Percentiles rank a stretch among this genome's conserved stretches.
Conservation (phyloP, 805 yeast genomes). For the Yamadazyma philogaea region DNA sequence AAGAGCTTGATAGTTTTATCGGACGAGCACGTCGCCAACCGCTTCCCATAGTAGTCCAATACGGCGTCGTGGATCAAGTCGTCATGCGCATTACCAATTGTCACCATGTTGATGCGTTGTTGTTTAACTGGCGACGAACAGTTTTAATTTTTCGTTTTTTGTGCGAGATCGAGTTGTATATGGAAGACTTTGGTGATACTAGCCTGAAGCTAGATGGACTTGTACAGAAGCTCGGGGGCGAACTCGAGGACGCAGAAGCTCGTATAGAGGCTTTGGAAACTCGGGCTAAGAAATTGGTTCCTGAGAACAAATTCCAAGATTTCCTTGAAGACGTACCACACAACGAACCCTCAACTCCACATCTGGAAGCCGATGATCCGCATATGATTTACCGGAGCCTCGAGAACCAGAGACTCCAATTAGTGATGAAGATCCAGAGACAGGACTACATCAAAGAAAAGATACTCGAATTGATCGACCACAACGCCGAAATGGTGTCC, state of each 20-base stretch:
- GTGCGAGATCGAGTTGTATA: conserved; percentile 1
- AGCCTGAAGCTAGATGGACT: conserved; percentile 11
- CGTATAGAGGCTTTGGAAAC: conserved; percentile 19
- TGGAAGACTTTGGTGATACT: conserved; percentile 15
- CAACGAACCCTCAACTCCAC: not conserved
- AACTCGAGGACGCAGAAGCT: conserved; percentile 13
- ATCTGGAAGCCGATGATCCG: not conserved
- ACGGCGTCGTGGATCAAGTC: conserved; percentile 96
- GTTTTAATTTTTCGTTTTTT: not conserved
- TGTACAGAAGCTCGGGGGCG: conserved; percentile 3
- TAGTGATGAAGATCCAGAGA: conserved; percentile 38
- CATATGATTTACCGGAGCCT: conserved; percentile 14
- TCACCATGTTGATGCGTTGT: conserved; percentile 48
- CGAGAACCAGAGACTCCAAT: conserved; percentile 27
- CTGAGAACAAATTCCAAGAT: conserved; percentile 14
- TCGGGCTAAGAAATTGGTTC: conserved; percentile 19
- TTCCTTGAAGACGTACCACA: conserved; percentile 1
- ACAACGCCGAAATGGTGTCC: conserved; percentile 31
- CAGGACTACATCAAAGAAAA: conserved; percentile 33
- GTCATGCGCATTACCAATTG: conserved; percentile 87
- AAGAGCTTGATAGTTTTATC: conserved; percentile 94
- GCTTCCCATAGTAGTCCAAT: conserved; percentile 92
- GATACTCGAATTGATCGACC: conserved; percentile 30
- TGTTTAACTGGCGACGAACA: not conserved
- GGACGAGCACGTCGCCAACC: conserved; percentile 93